Evolutionary conservation across 345 rosid genomes (phyloP).

Genomic region (Eucalyptus tenuipes): DNA sequence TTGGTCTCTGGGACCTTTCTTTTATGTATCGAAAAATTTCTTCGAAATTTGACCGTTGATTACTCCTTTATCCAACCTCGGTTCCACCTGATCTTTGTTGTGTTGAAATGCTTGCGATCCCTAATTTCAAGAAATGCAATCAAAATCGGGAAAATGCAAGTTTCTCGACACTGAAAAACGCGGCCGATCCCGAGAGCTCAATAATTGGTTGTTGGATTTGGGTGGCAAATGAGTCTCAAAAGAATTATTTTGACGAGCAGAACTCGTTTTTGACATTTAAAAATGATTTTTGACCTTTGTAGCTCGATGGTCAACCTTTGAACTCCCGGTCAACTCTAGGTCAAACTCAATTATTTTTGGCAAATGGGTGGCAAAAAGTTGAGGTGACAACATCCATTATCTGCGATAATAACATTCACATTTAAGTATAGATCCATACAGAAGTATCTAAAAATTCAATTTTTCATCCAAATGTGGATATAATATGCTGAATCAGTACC

Average conservation of each 20-base stretch:
- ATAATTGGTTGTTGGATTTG: neutral
- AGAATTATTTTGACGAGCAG: neutral
- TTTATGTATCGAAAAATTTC: neutral
- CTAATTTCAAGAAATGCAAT: neutral
- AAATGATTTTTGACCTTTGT: neutral
- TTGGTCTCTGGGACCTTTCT: neutral
- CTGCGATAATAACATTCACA: neutral
- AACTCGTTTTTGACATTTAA: no score
- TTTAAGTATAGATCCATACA: neutral
- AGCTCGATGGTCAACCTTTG: neutral
- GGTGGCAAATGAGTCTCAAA: neutral
- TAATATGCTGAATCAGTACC: no score
- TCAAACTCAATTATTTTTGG: neutral
- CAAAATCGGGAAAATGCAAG: neutral
- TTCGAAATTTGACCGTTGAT: no score
- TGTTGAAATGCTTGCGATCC: neutral
- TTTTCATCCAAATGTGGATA: no score
- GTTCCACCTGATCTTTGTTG: neutral
- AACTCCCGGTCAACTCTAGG: neutral
- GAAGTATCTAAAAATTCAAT: neutral
- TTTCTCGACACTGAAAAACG: neutral
- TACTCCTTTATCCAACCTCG: neutral
- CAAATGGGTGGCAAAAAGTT: neutral
- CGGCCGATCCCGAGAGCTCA: rapidly evolving
- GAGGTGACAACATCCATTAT: neutral